Evolutionary conservation across 2,329 filamentous ascomycete species (phyloP).

Genomic region (Colletotrichum phormii): DNA sequence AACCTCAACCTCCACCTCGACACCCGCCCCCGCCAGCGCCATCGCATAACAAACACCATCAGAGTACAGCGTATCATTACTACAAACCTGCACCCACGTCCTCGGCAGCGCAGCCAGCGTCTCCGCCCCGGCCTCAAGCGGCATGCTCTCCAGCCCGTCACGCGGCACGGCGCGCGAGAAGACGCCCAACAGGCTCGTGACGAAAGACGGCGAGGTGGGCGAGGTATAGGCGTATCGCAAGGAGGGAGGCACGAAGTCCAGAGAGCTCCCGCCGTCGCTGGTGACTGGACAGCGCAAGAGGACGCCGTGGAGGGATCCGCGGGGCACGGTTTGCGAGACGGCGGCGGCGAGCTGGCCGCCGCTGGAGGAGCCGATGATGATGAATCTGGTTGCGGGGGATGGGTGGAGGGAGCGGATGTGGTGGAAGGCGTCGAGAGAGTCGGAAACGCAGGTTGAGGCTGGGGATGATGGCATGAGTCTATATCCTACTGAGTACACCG

Average conservation of each 20-base stretch:
- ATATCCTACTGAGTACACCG: conserved; percentile 59
- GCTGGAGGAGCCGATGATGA: conserved; percentile 59
- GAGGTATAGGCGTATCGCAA: conserved; percentile 54
- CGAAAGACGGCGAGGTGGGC: conserved; percentile 49
- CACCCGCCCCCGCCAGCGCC: conserved; percentile 51
- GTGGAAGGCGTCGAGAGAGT: conserved; percentile 53
- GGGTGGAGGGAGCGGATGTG: conserved; percentile 38
- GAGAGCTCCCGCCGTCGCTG: conserved; percentile 53
- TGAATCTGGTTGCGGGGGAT: conserved; percentile 37
- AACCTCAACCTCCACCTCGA: conserved; percentile 55
- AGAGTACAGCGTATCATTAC: conserved; percentile 63
- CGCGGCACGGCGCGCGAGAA: conserved; percentile 50
- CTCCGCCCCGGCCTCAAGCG: conserved; percentile 50
- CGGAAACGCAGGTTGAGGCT: conserved; percentile 54
- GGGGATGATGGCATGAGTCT: conserved; percentile 55
- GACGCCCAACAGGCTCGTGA: conserved; percentile 47
- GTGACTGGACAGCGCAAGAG: conserved; percentile 62
- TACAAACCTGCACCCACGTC: conserved; percentile 62
- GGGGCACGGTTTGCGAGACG: conserved; percentile 49
- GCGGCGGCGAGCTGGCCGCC: conserved; percentile 61
- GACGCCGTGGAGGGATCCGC: conserved; percentile 50
- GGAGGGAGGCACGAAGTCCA: conserved; percentile 49
- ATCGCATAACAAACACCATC: conserved; percentile 63
- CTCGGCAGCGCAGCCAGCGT: conserved; percentile 49
- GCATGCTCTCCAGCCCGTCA: conserved; percentile 54